Percentiles rank a stretch among this genome's conserved stretches.
These are phyloP conservation scores for Ophiostoma perfectum DNA, from an alignment of 2,329 filamentous ascomycete genomes.

Conservation along the genomic window DNA sequence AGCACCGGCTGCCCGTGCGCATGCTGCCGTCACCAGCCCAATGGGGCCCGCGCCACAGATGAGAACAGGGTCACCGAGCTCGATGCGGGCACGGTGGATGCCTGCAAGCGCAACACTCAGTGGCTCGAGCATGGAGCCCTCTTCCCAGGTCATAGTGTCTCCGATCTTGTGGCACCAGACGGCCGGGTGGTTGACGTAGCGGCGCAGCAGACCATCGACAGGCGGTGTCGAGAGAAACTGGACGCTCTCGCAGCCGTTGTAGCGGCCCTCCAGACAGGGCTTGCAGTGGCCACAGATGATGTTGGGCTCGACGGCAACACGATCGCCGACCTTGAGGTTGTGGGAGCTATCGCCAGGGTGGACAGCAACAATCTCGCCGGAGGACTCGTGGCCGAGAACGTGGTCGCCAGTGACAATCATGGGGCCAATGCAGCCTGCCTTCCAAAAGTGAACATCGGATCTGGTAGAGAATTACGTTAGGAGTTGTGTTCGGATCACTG, in stretches of 20 bases:
- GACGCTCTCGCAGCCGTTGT: conserved; percentile 88
- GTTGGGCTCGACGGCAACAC: conserved; percentile 90
- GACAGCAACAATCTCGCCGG: conserved; percentile 74
- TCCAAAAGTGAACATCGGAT: conserved; percentile 96
- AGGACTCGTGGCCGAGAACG: conserved; percentile 90
- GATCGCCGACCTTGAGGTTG: conserved; percentile 74
- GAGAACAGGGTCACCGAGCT: conserved; percentile 78
- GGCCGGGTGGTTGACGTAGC: conserved; percentile 92
- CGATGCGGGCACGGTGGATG: conserved; percentile 74
- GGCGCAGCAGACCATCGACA: conserved; percentile 75
- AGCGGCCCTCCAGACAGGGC: conserved; percentile 83
- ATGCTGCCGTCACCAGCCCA: conserved; percentile 81
- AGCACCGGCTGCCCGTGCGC: conserved; percentile 78
- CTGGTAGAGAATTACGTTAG: conserved; percentile 39
- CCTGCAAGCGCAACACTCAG: conserved; percentile 83
- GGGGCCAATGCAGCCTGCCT: conserved; percentile 87
- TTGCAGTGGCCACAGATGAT: conserved; percentile 88
- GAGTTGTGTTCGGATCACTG: conserved; percentile 12
- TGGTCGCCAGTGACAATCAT: conserved; percentile 89
- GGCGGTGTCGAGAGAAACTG: conserved; percentile 88
- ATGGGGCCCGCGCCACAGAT: conserved; percentile 94
- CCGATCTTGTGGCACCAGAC: conserved; percentile 96
- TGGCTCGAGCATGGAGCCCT: conserved; percentile 86
- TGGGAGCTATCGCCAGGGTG: conserved; percentile 51
- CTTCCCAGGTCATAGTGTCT: conserved; percentile 75